Base-by-base conservation (phyloP, 2,329 filamentous ascomycete species). In the Arachnopeziza araneosa region DNA sequence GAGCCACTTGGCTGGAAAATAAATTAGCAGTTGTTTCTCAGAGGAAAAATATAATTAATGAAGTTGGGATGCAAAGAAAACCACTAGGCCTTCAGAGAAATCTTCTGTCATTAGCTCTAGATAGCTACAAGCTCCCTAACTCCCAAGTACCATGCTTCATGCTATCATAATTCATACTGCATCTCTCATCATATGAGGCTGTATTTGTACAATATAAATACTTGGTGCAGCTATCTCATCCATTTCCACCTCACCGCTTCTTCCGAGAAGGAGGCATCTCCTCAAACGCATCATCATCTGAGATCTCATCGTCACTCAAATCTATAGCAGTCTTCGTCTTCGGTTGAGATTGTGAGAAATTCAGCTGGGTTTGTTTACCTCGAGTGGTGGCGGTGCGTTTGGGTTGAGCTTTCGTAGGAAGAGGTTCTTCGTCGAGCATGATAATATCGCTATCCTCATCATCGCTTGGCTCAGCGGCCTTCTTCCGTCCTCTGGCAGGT, bases 301-400 rank as follows among this genome's bases (percentile, higher is more conserved):
- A 83, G 52, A 88, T 85, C 71, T 86, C 84, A 68, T 88, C 85
- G 60, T 86, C 84, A 62, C 84, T 87, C 57, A 87, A 81, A 68
- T 86, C 83, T n/a, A 78, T 76, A 48, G 79, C 76, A 36, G 64
- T 55, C n/a, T 65, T 59, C 44, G 66, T 66, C 50, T 67, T 70
- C 24, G 66, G 57, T 63, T 81, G 78, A n/a, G 72, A 70, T 8
- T 74, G 71, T 2, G 75, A 72, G 75, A 84, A 83, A 61, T 74
- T 81, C 24, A 83, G 70, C 50, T 72, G 81, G 1, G 80, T 79
- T 70, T 83, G 81, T 55, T 73, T 74, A 51, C 70, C 66, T 60
- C 72, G 76, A 19, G 75, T 64, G 12, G 69, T 64, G 36, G 66
- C 62, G 24, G 66, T 64, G 63, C 70, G 66, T 57, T 66, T 69